Evolutionary conservation across 1,284 basidiomycete genomes (phyloP).

Genomic region (Trametes polyzona): DNA sequence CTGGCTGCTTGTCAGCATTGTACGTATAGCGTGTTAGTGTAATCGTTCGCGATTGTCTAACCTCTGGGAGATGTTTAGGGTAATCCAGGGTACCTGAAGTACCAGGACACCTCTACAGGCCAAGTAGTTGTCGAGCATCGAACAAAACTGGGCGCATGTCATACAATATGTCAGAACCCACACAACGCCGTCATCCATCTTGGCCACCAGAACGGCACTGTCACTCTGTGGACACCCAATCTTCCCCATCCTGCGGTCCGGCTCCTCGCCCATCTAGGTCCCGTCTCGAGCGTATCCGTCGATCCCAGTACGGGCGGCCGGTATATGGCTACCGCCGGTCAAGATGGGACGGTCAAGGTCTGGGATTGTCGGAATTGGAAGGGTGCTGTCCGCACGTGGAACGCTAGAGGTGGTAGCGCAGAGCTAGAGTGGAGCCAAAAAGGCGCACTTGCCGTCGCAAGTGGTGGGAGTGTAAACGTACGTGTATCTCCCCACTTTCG

Average conservation of each 20-base stretch:
- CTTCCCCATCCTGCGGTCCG: conserved; percentile 90
- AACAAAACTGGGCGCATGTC: conserved; percentile 88
- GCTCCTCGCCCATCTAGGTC: conserved; percentile 89
- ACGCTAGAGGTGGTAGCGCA: conserved; percentile 61
- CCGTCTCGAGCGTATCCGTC: conserved; percentile 81
- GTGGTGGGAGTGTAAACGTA: conserved; percentile 84
- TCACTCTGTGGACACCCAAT: conserved; percentile 97
- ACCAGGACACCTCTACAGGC: conserved; percentile 97
- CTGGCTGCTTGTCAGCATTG: conserved; percentile 88
- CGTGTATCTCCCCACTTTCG: conserved; percentile 25
- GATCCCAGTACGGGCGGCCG: conserved; percentile 85
- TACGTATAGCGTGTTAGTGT: conserved; percentile 42
- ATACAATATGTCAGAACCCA: conserved; percentile 88
- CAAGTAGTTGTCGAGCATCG: conserved; percentile 86
- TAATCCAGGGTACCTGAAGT: conserved; percentile 90
- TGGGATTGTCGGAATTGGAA: conserved; percentile 99
- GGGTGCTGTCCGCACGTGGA: conserved; percentile 83
- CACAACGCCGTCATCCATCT: conserved; percentile 94
- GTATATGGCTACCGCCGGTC: conserved; percentile 90
- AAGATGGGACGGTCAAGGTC: conserved; percentile 89
- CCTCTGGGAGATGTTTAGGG: no score
- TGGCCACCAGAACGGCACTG: conserved; percentile 90
- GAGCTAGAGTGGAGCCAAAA: conserved; percentile 81
- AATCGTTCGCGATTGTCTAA: conserved; percentile 1
- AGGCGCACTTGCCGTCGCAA: conserved; percentile 84